Conservation (phyloP, 495 filamentous ascomycete genomes). For the Penicillium silybi region DNA sequence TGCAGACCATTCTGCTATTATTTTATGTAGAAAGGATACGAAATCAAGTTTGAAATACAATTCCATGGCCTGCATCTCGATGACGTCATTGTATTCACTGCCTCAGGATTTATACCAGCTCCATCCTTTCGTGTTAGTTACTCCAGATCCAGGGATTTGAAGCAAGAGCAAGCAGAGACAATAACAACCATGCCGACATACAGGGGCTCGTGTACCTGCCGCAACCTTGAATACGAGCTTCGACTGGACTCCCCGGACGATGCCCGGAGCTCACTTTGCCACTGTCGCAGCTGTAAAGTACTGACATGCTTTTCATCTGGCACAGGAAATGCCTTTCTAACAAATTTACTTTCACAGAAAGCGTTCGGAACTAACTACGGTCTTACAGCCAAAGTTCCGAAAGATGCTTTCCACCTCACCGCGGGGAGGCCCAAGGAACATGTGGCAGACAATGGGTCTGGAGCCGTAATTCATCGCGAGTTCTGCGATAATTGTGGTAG, state of each 20-base stretch:
- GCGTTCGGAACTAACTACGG: constrained; percentile 63
- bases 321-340: not conserved
- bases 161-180: no score
- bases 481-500: constrained; percentile 63
- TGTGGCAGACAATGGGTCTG: constrained; percentile 54
- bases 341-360: constrained; percentile 29
- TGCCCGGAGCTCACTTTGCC: constrained; percentile 61
- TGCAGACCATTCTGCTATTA: no score
- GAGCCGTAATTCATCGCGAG: constrained; percentile 52
- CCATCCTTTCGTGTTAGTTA: no score
- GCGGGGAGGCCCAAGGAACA: constrained; percentile 45
- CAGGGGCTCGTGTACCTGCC: constrained; percentile 50
- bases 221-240: constrained; percentile 44
- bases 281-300: constrained; percentile 61
- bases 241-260: constrained; percentile 46
- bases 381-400: constrained; percentile 59
- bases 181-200: constrained; percentile 24
- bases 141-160: no score
- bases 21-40: no score
- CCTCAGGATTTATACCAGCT: no score
- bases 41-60: no score
- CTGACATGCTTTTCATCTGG: not conserved
- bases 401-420: constrained; percentile 39
- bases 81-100: no score
- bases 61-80: no score